A percentile compares a stretch with the other conserved stretches of the same genome.
Evolutionary conservation across 345 rosid species (phyloP).

Genomic region (Aquilaria malaccensis): DNA sequence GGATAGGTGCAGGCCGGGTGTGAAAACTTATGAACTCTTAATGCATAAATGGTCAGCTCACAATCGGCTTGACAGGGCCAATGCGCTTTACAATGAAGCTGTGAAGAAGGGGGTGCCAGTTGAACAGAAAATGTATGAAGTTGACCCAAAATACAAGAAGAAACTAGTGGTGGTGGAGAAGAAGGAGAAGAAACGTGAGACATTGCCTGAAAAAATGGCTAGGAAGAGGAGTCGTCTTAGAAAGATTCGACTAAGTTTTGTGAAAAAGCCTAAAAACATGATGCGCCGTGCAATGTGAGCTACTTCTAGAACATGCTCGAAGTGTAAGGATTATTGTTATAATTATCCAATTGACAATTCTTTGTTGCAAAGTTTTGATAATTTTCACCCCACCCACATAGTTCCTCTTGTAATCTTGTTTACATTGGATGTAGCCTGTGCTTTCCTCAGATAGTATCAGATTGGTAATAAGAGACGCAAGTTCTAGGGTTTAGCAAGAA

Average conservation of each 20-base stretch:
- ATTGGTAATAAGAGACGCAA: too few species aligned
- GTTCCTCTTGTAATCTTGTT: too few species aligned
- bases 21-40: slow-evolving; percentile 75
- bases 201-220: slow-evolving; percentile 90
- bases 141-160: slow-evolving; percentile 56
- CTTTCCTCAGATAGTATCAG: too few species aligned
- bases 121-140: slow-evolving; percentile 60
- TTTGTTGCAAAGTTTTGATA: too few species aligned
- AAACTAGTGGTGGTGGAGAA: slow-evolving; percentile 52
- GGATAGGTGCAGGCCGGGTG: slow-evolving; percentile 63
- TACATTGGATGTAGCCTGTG: too few species aligned
- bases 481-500: too few species aligned
- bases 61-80: slow-evolving; percentile 68
- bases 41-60: slow-evolving; percentile 66
- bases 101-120: slow-evolving; percentile 53
- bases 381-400: too few species aligned
- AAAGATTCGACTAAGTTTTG: slow-evolving; percentile 81
- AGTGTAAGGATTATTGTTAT: too few species aligned
- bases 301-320: too few species aligned
- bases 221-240: slow-evolving; percentile 78
- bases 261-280: slow-evolving; percentile 68
- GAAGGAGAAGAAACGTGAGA: slow-evolving; percentile 82
- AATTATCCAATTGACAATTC: too few species aligned
- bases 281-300: slow-evolving; percentile 24
- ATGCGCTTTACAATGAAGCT: slow-evolving; percentile 69